phyloP scores from a whole-genome alignment of 2,329 filamentous ascomycete genomes.

The Apiospora rasikravindrae region DNA sequence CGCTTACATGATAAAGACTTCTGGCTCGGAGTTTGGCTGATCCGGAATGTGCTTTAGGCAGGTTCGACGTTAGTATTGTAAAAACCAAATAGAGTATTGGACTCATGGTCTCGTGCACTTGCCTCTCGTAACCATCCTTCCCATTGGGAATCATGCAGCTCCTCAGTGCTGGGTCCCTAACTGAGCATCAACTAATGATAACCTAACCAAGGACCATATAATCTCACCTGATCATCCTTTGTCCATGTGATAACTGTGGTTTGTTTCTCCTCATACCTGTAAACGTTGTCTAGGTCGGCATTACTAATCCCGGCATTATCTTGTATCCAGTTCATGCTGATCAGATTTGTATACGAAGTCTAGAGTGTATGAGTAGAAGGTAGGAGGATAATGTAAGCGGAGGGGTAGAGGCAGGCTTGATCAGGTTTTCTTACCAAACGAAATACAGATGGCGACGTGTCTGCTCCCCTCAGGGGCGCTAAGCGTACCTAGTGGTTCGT shows the following conservation, averaged over 20 bases:
- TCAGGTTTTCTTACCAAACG: no score
- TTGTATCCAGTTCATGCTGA: conserved; percentile 24
- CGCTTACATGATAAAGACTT: neutral
- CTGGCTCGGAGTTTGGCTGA: neutral
- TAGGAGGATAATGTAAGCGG: no score
- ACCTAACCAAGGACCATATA: no score
- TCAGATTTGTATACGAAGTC: no score
- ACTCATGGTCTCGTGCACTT: no score
- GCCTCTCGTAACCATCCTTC: neutral
- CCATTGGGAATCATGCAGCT: neutral
- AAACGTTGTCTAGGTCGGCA: conserved; percentile 21
- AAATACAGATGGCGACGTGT: no score
- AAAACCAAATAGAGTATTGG: no score
- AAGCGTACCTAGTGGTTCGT: no score
- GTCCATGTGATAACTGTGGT: conserved; percentile 20
- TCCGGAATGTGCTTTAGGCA: neutral
- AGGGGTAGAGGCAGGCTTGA: no score
- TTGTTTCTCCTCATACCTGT: conserved; percentile 22
- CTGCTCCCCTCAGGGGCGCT: no score
- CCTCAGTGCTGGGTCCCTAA: neutral
- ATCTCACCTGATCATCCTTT: conserved; percentile 14
- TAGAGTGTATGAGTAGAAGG: no score
- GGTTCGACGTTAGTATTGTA: no score
- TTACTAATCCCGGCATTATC: conserved; percentile 22
- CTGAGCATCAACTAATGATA: neutral